A percentile compares a stretch with the other conserved stretches of the same genome.
These are phyloP conservation scores for Cyclospora cayetanensis DNA, from an alignment of 169 alveolate genomes.

Conservation along the genomic window DNA sequence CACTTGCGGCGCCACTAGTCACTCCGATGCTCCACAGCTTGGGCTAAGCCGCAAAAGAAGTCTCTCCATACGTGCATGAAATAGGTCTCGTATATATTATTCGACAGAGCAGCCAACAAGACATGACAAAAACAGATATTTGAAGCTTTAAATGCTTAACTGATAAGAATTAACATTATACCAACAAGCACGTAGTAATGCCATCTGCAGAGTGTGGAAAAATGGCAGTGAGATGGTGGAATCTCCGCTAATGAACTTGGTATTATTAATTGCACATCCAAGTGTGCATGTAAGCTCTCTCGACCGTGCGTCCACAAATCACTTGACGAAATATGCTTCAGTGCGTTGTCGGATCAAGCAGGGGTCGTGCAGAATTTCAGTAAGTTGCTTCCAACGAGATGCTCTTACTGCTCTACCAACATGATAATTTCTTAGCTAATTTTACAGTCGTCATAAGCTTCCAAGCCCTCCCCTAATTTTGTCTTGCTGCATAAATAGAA, in stretches of 20 bases:
- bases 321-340: too few species aligned
- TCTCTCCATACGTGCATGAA: background rate
- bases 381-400: too few species aligned
- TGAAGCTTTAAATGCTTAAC: background rate
- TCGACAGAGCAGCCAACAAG: background rate
- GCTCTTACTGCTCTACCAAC: too few species aligned
- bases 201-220: background rate
- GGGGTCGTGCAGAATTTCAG: too few species aligned
- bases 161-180: background rate
- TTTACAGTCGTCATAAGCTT: too few species aligned
- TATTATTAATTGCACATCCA: background rate
- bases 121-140: background rate
- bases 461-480: conserved; percentile 23
- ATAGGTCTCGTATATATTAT: background rate
- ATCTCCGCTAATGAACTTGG: background rate
- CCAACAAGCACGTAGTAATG: background rate
- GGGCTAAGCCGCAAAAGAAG: background rate
- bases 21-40: background rate
- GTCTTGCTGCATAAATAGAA: background rate
- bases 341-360: too few species aligned
- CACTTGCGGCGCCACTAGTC: background rate
- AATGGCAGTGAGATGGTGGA: background rate
- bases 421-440: too few species aligned
- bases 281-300: background rate
- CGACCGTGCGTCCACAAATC: background rate